Conservation (phyloP, 176 grass and related monocot genomes). For the Elymus sibiricus region DNA sequence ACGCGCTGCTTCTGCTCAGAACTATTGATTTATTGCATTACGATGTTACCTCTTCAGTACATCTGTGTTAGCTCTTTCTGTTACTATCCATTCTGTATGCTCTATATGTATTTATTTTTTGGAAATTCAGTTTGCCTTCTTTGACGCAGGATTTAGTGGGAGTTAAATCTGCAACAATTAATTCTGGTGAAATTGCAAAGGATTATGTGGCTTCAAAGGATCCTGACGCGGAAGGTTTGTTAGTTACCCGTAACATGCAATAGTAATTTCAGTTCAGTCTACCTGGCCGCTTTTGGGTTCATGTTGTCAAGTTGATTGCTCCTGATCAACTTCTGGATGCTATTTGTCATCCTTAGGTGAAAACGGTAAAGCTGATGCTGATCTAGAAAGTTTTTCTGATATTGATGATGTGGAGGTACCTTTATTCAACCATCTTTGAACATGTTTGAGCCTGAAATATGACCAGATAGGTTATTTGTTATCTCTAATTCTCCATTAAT, state of each 20-base stretch:
- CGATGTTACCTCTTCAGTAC: background rate
- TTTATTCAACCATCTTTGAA: constrained; percentile 3
- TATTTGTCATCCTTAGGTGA: constrained; percentile 43
- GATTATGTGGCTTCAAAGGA: constrained; percentile 33
- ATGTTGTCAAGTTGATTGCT: background rate
- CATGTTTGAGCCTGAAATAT: background rate
- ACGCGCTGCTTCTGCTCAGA: background rate
- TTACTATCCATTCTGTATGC: background rate
- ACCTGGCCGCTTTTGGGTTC: background rate
- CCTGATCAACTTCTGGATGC: constrained; percentile 22
- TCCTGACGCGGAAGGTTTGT: constrained; percentile 43
- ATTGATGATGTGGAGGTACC: constrained; percentile 86
- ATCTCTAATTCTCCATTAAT: constrained; percentile 1
- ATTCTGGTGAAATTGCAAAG: constrained; percentile 26
- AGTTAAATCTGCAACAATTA: constrained; percentile 6
- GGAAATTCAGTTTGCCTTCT: background rate
- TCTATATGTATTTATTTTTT: background rate
- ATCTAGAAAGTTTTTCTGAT: constrained; percentile 71
- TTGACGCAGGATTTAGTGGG: constrained; percentile 18
- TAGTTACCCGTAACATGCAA: background rate
- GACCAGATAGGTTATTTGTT: background rate
- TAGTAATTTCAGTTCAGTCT: constrained; percentile 5
- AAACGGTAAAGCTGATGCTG: constrained; percentile 29
- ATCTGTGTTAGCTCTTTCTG: constrained; percentile 3
- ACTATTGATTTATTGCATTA: background rate